Base-by-base conservation (phyloP, 345 rosid genomes). In the Ceriops zippeliana region DNA sequence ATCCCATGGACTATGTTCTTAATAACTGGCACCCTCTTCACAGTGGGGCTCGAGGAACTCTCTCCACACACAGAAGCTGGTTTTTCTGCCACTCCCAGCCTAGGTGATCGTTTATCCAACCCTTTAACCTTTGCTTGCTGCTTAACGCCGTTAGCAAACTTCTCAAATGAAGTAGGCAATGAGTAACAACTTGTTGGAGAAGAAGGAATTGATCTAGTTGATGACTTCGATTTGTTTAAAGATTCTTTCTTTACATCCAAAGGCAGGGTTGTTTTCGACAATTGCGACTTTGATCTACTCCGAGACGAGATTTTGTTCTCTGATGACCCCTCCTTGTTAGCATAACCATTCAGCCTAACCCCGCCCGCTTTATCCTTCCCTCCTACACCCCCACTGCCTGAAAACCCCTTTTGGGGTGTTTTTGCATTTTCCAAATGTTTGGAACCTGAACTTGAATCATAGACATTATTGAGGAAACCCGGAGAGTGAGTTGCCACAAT, bases 181-280 rank as follows among this genome's bases (percentile, higher is more conserved):
- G 99, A 91, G 67, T 87, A 95, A 73, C 96, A 90, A 78, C 96
- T 91, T 0, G 90, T 81, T 0, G 99, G 98, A 3, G 98, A 90
- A 31, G 90, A 89, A 69, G 98, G 98, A 28, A 91, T 88, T 1
- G 96, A 87, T 75, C 87, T 85, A 1, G 93, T 90, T 67, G 71
- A 69, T 21, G 86, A 79, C 78, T 86, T 95, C n/a, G 63, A 64
- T 73, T 84, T 86, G 21, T 82, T 81, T 63, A 79, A 74, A 11
- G 81, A 28, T 61, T 89, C 93, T 77, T 82, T 88, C 85, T 70
- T 93, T 20, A 83, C 71, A 76, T 95, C 90, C 69, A 85, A 71
- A 76, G 26, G 68, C 78, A 82, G 71, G n/a, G 83, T 51, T 1
- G 69, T 67, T 78, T 82, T 86, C 1, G 73, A 62, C 38, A 78